These are phyloP conservation scores for Rhododendron henanense DNA, from an alignment of 148 eudicot genomes.

Conservation along the genomic window DNA sequence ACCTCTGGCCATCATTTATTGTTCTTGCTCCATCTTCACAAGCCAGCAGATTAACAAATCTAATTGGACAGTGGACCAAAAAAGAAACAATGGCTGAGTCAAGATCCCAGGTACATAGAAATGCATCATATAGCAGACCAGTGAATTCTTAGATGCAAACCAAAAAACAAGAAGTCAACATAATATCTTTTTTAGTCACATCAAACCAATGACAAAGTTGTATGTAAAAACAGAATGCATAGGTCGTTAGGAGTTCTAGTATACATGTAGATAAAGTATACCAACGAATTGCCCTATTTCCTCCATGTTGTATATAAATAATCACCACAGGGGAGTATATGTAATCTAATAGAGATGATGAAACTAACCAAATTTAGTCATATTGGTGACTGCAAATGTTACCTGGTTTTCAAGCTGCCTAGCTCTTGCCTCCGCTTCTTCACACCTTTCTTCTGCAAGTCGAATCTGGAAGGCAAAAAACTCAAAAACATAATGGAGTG, in stretches of 20 bases:
- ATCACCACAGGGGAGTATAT: neutral
- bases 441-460: conserved; percentile 73
- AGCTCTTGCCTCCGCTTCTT: conserved; percentile 88
- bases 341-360: neutral
- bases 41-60: neutral
- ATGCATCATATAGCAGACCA: neutral
- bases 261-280: neutral
- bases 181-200: neutral
- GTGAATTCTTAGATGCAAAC: conserved; percentile 1
- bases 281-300: neutral
- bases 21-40: neutral
- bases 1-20: neutral
- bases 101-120: neutral
- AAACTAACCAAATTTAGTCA: neutral
- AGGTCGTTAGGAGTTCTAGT: neutral
- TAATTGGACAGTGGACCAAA: neutral
- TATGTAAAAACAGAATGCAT: neutral
- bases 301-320: neutral
- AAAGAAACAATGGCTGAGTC: neutral
- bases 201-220: neutral
- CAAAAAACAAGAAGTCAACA: neutral
- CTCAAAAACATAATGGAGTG: conserved; percentile 29
- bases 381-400: conserved; percentile 1
- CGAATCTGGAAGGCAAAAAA: conserved; percentile 64
- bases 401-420: conserved; percentile 93